Base-by-base conservation (phyloP, 2,329 filamentous ascomycete genomes). In the Fusarium continuum region DNA sequence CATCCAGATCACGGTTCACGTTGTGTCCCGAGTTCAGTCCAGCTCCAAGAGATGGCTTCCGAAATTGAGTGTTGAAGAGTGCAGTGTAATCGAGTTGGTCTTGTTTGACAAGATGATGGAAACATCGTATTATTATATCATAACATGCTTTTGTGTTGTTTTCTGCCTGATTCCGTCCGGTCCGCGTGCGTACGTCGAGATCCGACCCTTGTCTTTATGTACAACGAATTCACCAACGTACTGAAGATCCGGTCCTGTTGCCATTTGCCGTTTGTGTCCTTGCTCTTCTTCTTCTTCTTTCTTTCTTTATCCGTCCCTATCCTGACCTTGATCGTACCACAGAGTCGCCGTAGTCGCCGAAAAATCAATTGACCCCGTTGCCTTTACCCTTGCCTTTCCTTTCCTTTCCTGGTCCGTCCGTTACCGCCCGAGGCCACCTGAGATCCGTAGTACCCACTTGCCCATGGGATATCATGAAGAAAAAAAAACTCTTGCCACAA, bases 401-500 rank as follows among this genome's bases (percentile, higher is more conserved):
- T 55, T 54, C 51, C 65, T 35, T 53, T 57, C 48, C 55, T 65
- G 41, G 51, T 65, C 56, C 56, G 46, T 58, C 67, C 67, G 43
- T 61, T 67, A 61, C 61, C 55, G 68, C 61, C 60, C 41, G 40
- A 54, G 58, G 35, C 53, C 67, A 51, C 52, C 60, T 57, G 52
- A 61, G 43, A 60, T 65, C 56, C 63, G 47, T 64, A 48, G 63
- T 57, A 60, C 60, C 65, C 68, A 69, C 68, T 69, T 64, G 54
- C 55, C 53, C 35, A 64, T 70, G 64, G 64, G 68, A 70, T 70
- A 70, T 70, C 68, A 70, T 70, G 55, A 70, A 57, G 52, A 46
- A 55, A 67, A 58, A 26, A 53, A 55, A 55, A 47, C 35, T 47
- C 64, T 55, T 61, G 64, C 56, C 61, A 68, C 56, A 67, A 67